Percentiles rank a stretch among this genome's conserved stretches.
Conservation (phyloP, 805 yeast genomes). For the Starmerella geochares region DNA sequence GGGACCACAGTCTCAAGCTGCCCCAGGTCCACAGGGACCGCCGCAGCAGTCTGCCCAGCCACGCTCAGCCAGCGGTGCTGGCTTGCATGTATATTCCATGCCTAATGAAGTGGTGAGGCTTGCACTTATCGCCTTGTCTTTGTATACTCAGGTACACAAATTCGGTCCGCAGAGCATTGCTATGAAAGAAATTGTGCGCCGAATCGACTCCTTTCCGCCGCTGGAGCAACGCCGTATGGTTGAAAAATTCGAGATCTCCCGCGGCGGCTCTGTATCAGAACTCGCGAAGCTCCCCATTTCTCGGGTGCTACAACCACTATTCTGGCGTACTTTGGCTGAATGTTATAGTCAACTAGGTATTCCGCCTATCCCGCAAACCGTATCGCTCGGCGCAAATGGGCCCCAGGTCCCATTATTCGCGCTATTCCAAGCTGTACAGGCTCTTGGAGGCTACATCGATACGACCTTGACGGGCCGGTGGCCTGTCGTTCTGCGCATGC, state of each 20-base stretch:
- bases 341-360: constrained; percentile 15
- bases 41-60: background rate
- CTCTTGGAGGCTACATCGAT: constrained; percentile 17
- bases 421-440: constrained; percentile 21
- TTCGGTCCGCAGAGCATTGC: constrained; percentile 11
- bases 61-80: background rate
- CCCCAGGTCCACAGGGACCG: constrained; percentile 7
- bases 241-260: constrained; percentile 17
- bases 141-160: constrained; percentile 18
- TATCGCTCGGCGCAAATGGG: constrained; percentile 7
- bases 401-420: constrained; percentile 13
- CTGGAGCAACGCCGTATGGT: constrained; percentile 18
- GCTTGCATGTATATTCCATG: background rate
- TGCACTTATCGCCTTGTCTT: constrained; percentile 18
- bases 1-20: constrained; percentile 2
- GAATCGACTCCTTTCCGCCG: constrained; percentile 14
- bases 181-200: constrained; percentile 14
- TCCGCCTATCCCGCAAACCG: constrained; percentile 12
- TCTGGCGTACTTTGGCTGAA: constrained; percentile 18
- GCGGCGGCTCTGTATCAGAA: constrained; percentile 8
- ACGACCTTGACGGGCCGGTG: constrained; percentile 18
- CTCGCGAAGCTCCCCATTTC: constrained; percentile 14
- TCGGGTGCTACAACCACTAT: constrained; percentile 15
- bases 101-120: constrained; percentile 2
- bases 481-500: constrained; percentile 14